A percentile compares a stretch with the other conserved stretches of the same genome.
Evolutionary conservation across 1,284 basidiomycete species (phyloP).

Genomic region (Singerocomus inundabilis): DNA sequence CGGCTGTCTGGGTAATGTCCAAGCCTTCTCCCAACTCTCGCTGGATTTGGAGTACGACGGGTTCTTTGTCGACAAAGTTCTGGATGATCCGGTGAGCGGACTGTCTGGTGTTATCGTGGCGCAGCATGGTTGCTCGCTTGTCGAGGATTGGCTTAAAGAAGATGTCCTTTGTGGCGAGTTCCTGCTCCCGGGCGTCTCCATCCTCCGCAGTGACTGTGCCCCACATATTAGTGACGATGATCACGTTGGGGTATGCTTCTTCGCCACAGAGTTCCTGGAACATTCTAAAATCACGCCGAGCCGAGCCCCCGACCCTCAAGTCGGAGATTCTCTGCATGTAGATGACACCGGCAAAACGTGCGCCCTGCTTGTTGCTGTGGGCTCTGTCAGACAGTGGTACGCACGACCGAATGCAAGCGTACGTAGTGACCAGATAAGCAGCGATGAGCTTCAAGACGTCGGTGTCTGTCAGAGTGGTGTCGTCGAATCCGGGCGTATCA

Average conservation of each 20-base stretch:
- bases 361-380: slow-evolving; percentile 41
- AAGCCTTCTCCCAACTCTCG: slow-evolving; percentile 38
- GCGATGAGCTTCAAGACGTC: slow-evolving; percentile 39
- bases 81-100: slow-evolving; percentile 38
- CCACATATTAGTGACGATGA: slow-evolving; percentile 55
- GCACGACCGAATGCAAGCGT: slow-evolving; percentile 5
- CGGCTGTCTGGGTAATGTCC: slow-evolving; percentile 38
- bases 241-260: slow-evolving; percentile 44
- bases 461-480: slow-evolving; percentile 36
- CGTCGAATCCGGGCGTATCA: slow-evolving; percentile 42
- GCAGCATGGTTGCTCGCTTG: slow-evolving; percentile 38
- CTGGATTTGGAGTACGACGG: slow-evolving; percentile 41
- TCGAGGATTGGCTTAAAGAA: slow-evolving; percentile 42
- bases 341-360: slow-evolving; percentile 42
- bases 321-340: slow-evolving; percentile 57
- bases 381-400: slow-evolving; percentile 3
- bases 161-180: slow-evolving; percentile 37
- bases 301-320: slow-evolving; percentile 47
- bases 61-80: slow-evolving; percentile 33
- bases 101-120: slow-evolving; percentile 36
- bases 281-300: slow-evolving; percentile 49
- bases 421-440: slow-evolving; percentile 36
- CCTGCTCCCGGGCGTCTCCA: slow-evolving; percentile 35
- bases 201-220: slow-evolving; percentile 35
- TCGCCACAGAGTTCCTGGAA: slow-evolving; percentile 54